These are phyloP conservation scores for Cyberlindnera euphorbiiphila DNA, from an alignment of 805 yeast genomes.

Conservation along the genomic window DNA sequence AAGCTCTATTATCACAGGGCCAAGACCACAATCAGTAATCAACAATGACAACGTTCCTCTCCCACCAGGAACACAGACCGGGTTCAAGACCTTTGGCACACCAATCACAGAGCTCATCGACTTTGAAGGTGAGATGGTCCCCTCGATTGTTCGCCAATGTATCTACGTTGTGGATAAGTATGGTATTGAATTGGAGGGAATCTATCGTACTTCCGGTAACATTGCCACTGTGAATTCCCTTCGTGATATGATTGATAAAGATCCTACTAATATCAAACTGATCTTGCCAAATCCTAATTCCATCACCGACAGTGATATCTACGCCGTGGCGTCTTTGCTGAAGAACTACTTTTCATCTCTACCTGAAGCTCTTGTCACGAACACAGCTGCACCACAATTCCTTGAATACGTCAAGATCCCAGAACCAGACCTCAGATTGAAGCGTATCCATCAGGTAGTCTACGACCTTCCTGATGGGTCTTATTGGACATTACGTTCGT, in stretches of 20 bases:
- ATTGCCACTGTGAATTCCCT: constrained; percentile 68
- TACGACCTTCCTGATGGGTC: constrained; percentile 92
- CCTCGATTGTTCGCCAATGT: constrained; percentile 84
- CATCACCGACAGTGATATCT: constrained; percentile 75
- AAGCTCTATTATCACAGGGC: constrained; percentile 22
- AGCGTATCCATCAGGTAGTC: constrained; percentile 77
- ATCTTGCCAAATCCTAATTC: constrained; percentile 52
- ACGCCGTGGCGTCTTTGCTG: constrained; percentile 80
- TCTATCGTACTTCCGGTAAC: constrained; percentile 84
- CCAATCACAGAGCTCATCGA: constrained; percentile 75
- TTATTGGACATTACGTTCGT: constrained; percentile 82
- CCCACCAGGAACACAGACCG: constrained; percentile 28
- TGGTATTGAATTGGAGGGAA: constrained; percentile 85
- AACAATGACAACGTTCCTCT: constrained; percentile 27
- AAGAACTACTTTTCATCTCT: constrained; percentile 79
- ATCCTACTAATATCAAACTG: constrained; percentile 61
- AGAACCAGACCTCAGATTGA: constrained; percentile 60
- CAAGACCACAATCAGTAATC: constrained; percentile 30
- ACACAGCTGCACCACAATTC: constrained; percentile 56
- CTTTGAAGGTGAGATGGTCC: constrained; percentile 88
- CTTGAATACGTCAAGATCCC: constrained; percentile 67
- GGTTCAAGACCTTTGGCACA: constrained; percentile 68
- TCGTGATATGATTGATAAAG: constrained; percentile 64
- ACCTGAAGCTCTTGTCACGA: constrained; percentile 82
- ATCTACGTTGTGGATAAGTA: constrained; percentile 79